phyloP scores from a whole-genome alignment of 2,329 filamentous ascomycete species.

The Cadophora gregata region DNA sequence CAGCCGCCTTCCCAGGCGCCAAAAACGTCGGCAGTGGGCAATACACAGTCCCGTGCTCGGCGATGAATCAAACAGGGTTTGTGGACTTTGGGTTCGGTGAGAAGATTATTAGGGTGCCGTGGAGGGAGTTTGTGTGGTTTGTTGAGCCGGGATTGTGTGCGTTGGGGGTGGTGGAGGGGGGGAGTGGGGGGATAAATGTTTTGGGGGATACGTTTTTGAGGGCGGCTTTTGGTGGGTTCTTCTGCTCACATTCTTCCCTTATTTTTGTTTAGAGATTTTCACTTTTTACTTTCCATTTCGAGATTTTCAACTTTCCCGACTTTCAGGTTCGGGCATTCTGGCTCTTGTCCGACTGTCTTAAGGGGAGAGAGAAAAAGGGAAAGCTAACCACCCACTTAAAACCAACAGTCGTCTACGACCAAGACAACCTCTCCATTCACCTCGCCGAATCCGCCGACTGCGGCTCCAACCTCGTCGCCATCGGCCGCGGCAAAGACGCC shows the following conservation, averaged over 20 bases:
- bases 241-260: neutral
- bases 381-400: too few species aligned
- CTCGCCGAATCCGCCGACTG: slow-evolving; percentile 19
- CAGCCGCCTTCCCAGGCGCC: slow-evolving; percentile 28
- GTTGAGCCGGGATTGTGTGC: slow-evolving; percentile 15
- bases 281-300: too few species aligned
- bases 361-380: too few species aligned
- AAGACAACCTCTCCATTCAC: slow-evolving; percentile 21
- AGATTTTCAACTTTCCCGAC: too few species aligned
- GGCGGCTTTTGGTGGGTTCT: slow-evolving; percentile 24
- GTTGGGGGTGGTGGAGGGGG: slow-evolving; percentile 16
- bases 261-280: too few species aligned
- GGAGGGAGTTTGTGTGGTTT: slow-evolving; percentile 31
- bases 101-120: slow-evolving; percentile 30
- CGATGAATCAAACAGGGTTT: slow-evolving; percentile 16
- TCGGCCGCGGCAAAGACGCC: slow-evolving; percentile 9
- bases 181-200: slow-evolving; percentile 13
- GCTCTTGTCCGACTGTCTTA: too few species aligned
- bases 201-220: slow-evolving; percentile 28
- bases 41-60: slow-evolving; percentile 29
- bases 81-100: slow-evolving; percentile 31
- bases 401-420: slow-evolving; percentile 25
- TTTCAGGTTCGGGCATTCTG: too few species aligned
- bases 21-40: slow-evolving; percentile 19
- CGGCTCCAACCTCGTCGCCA: slow-evolving; percentile 21